A percentile compares a stretch with the other conserved stretches of the same genome.
phyloP scores from a whole-genome alignment of 148 eudicot genomes.

The Selenicereus undatus region DNA sequence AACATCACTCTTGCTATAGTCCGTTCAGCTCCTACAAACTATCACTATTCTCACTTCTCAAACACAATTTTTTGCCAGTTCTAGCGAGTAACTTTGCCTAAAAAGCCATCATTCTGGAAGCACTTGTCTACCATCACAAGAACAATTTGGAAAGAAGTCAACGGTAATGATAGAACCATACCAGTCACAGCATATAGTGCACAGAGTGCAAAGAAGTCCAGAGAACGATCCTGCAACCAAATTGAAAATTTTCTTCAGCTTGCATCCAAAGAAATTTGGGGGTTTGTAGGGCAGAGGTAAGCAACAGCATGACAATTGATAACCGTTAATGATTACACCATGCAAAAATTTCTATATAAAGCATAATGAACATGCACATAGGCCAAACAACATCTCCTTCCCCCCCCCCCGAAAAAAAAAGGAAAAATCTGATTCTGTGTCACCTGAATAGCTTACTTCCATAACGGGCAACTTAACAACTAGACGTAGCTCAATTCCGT shows the following conservation, averaged over 20 bases:
- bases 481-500: neutral
- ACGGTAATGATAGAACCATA: constrained; percentile 25
- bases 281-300: constrained; percentile 1
- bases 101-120: neutral
- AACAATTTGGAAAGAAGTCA: neutral
- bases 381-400: neutral
- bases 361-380: neutral
- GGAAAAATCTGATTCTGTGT: neutral
- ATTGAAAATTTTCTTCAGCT: constrained; percentile 25
- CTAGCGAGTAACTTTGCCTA: neutral
- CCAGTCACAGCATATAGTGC: constrained; percentile 93
- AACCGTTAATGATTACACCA: neutral
- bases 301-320: neutral
- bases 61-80: neutral
- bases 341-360: neutral
- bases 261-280: neutral
- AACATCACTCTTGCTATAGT: neutral
- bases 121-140: neutral
- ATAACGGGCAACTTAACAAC: neutral
- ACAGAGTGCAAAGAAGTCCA: constrained; percentile 82
- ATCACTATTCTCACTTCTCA: neutral
- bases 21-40: neutral
- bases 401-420: neutral
- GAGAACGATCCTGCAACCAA: constrained; percentile 78
- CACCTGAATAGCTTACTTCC: neutral